Evolutionary conservation across 352 stramenopile genomes (phyloP).

Genomic region (Phytophthora chlamydospora): DNA sequence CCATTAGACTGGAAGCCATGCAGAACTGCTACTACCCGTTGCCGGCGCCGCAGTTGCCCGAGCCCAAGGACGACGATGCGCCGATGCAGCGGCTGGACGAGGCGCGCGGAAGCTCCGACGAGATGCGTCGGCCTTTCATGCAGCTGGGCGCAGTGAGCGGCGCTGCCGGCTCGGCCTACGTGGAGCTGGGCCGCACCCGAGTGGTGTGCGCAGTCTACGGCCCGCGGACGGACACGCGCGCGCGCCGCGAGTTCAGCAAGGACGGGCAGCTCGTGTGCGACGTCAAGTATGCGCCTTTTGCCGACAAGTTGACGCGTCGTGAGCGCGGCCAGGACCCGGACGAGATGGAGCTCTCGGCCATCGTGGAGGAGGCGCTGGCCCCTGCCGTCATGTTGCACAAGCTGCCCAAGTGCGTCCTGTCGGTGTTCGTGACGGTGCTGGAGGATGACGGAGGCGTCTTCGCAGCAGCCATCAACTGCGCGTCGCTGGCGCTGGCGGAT

Average conservation of each 20-base stretch:
- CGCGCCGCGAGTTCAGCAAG: constrained; percentile 84
- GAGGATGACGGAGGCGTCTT: constrained; percentile 86
- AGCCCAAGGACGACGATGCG: constrained; percentile 29
- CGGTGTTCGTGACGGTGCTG: constrained; percentile 89
- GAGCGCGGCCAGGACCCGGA: constrained; percentile 79
- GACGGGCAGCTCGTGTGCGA: constrained; percentile 89
- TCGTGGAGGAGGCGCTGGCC: constrained; percentile 77
- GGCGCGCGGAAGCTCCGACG: constrained; percentile 60
- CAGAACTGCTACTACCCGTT: constrained; percentile 89
- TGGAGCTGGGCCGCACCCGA: constrained; percentile 88
- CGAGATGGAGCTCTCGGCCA: constrained; percentile 81
- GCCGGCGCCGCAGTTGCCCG: constrained; percentile 30
- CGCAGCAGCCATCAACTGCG: constrained; percentile 83
- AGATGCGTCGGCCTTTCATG: constrained; percentile 89
- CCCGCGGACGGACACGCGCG: constrained; percentile 76
- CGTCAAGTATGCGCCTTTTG: constrained; percentile 89
- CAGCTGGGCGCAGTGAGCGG: constrained; percentile 81
- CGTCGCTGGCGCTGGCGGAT: constrained; percentile 88
- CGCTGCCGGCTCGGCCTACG: constrained; percentile 88
- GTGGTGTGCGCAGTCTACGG: constrained; percentile 91
- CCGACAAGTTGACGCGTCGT: constrained; percentile 58
- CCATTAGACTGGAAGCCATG: constrained; percentile 43
- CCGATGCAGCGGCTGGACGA: constrained; percentile 49
- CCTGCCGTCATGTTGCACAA: constrained; percentile 87
- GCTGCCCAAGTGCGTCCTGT: constrained; percentile 90